Conservation (phyloP, 2,329 filamentous ascomycete species). For the Geosmithia morbida region DNA sequence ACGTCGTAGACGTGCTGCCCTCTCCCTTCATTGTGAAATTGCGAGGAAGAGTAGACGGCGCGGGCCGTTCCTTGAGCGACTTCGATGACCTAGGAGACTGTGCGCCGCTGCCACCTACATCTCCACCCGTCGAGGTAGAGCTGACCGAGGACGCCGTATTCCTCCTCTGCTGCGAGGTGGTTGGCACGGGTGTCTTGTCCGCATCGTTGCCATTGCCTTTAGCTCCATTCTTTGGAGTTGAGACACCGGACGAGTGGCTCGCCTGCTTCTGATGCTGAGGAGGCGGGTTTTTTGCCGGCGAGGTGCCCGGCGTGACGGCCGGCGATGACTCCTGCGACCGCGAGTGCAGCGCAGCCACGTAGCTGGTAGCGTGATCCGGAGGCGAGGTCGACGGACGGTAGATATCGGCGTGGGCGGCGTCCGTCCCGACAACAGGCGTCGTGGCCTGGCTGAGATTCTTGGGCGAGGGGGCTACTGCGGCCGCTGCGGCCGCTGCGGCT, state of each 20-base stretch:
- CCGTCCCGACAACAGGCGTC: constrained; percentile 51
- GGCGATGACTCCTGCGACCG: constrained; percentile 43
- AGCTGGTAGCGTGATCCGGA: constrained; percentile 44
- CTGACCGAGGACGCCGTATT: constrained; percentile 23
- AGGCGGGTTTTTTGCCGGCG: constrained; percentile 18
- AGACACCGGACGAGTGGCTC: constrained; percentile 36
- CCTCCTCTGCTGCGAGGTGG: constrained; percentile 13
- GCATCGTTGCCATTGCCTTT: constrained; percentile 19
- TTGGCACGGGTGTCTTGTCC: constrained; percentile 9
- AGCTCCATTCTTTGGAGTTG: constrained; percentile 25
- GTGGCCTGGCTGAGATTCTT: constrained; percentile 30
- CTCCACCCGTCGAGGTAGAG: constrained; percentile 11
- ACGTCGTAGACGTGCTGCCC: constrained; percentile 18
- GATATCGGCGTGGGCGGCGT: constrained; percentile 51
- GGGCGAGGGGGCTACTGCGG: constrained; percentile 14
- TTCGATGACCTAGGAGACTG: constrained; percentile 14
- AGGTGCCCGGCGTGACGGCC: constrained; percentile 23
- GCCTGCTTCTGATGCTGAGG: constrained; percentile 19
- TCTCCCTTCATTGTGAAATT: constrained; percentile 25
- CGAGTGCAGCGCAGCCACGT: constrained; percentile 55
- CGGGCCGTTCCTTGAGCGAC: constrained; percentile 25
- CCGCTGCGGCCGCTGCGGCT: constrained; percentile 3
- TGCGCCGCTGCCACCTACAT: constrained; percentile 5
- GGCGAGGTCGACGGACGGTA: constrained; percentile 41
- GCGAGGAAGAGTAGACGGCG: constrained; percentile 16